These are phyloP conservation scores for Botrytis porri DNA, from an alignment of 2,329 filamentous ascomycete genomes.

Conservation along the genomic window DNA sequence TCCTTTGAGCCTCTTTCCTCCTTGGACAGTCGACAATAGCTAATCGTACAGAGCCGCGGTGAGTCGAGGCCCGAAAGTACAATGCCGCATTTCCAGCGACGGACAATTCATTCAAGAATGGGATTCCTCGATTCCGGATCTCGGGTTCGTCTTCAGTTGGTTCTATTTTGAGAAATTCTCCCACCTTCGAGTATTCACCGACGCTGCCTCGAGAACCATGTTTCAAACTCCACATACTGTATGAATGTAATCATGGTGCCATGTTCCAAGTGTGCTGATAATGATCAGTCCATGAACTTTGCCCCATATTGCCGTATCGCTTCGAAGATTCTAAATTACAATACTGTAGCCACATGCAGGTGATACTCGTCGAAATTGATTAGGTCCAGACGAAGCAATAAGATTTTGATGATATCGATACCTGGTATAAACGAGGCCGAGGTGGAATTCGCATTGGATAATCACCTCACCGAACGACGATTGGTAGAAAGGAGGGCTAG, in stretches of 20 bases:
- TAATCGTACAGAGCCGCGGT: neutral
- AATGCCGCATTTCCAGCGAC: conserved; percentile 6
- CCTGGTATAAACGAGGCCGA: neutral
- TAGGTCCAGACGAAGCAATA: neutral
- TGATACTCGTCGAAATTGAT: neutral
- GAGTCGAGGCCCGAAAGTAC: neutral
- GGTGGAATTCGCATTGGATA: neutral
- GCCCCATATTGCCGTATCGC: neutral
- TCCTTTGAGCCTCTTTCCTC: conserved; percentile 17
- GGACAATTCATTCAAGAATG: neutral
- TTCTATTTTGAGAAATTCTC: conserved; percentile 15
- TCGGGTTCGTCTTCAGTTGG: neutral
- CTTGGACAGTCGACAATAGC: neutral
- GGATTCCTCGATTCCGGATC: conserved; percentile 6
- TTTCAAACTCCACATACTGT: neutral
- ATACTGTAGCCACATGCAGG: neutral
- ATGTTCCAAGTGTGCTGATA: neutral
- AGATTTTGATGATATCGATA: neutral
- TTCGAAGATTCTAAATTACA: neutral
- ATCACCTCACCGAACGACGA: neutral
- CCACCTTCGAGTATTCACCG: conserved; percentile 14
- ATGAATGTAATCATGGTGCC: conserved; percentile 3
- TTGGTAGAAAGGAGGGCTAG: conserved; percentile 9
- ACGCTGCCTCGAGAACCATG: conserved; percentile 17
- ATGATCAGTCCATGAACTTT: neutral